phyloP scores from a whole-genome alignment of 2,329 filamentous ascomycete genomes.

The Aspergillus calidoustus region DNA sequence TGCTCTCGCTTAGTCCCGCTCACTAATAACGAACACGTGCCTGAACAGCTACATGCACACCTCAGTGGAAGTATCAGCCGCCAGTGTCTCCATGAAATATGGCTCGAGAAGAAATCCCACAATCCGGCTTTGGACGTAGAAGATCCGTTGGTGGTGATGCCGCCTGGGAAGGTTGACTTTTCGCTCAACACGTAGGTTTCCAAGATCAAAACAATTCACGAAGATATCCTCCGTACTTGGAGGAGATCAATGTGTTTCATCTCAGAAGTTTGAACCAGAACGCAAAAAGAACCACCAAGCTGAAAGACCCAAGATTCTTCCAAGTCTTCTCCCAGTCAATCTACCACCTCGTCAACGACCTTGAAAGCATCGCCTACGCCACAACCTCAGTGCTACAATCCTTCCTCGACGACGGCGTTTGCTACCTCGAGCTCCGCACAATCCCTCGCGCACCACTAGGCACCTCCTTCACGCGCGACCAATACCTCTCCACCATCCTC shows the following conservation, averaged over 20 bases:
- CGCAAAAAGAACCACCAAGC: background rate
- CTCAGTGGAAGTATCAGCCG: conserved; percentile 78
- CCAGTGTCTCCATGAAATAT: conserved; percentile 74
- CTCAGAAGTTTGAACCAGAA: no score
- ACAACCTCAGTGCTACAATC: conserved; percentile 68
- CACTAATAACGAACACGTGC: background rate
- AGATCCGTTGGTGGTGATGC: conserved; percentile 73
- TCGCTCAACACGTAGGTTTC: conserved; percentile 66
- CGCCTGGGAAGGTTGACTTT: conserved; percentile 71
- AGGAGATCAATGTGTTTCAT: background rate
- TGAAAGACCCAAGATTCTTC: conserved; percentile 65
- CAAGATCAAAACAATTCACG: background rate
- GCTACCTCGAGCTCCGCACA: conserved; percentile 79
- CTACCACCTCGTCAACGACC: conserved; percentile 72
- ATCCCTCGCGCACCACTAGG: conserved; percentile 69
- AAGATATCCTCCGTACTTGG: background rate
- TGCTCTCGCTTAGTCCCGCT: background rate
- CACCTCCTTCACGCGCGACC: conserved; percentile 60
- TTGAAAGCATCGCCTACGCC: conserved; percentile 62
- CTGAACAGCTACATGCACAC: conserved; percentile 73
- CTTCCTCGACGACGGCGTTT: conserved; percentile 73
- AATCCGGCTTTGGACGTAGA: conserved; percentile 60
- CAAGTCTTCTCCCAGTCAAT: conserved; percentile 79
- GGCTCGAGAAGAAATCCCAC: conserved; percentile 62
- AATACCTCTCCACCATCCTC: conserved; percentile 70